These are phyloP conservation scores for Termitomyces sp. DNA, from an alignment of 768 basidiomycete genomes.

Conservation along the genomic window DNA sequence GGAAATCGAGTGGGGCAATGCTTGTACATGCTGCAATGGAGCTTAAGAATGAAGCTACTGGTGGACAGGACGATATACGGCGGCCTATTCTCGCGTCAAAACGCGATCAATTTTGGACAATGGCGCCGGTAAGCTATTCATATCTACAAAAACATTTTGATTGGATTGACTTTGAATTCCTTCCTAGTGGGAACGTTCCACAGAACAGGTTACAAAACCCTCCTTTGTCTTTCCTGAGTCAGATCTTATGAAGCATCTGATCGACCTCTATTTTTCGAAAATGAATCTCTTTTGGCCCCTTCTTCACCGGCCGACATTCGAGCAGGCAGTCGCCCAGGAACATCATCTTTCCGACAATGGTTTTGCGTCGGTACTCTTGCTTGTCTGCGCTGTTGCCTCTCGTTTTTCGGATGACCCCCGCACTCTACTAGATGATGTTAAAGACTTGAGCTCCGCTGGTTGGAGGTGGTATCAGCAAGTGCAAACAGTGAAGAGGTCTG, in stretches of 20 bases:
- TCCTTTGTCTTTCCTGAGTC: constrained; percentile 41
- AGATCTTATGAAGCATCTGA: constrained; percentile 44
- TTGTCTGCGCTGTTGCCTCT: constrained; percentile 68
- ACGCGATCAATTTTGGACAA: constrained; percentile 33
- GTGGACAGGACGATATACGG: constrained; percentile 20
- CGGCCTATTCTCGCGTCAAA: constrained; percentile 12
- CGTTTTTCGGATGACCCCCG: constrained; percentile 54
- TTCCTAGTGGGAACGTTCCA: constrained; percentile 30
- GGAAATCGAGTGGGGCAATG: constrained; percentile 51
- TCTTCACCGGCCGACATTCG: constrained; percentile 69
- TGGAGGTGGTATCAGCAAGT: constrained; percentile 71
- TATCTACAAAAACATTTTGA: background rate
- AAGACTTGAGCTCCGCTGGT: constrained; percentile 41
- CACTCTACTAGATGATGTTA: constrained; percentile 35
- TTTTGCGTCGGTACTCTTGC: constrained; percentile 57
- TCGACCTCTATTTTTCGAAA: constrained; percentile 60
- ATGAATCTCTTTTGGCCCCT: constrained; percentile 59
- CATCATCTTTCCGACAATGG: constrained; percentile 42
- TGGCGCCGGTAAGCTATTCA: constrained; percentile 24
- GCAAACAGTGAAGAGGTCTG: constrained; percentile 53
- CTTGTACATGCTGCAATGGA: constrained; percentile 50
- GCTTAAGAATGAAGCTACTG: constrained; percentile 51
- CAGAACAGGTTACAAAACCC: constrained; percentile 11
- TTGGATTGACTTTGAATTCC: background rate
- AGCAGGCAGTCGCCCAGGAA: constrained; percentile 38